Evolutionary conservation across 345 rosid genomes (phyloP).

Genomic region (Triadica sebifera): DNA sequence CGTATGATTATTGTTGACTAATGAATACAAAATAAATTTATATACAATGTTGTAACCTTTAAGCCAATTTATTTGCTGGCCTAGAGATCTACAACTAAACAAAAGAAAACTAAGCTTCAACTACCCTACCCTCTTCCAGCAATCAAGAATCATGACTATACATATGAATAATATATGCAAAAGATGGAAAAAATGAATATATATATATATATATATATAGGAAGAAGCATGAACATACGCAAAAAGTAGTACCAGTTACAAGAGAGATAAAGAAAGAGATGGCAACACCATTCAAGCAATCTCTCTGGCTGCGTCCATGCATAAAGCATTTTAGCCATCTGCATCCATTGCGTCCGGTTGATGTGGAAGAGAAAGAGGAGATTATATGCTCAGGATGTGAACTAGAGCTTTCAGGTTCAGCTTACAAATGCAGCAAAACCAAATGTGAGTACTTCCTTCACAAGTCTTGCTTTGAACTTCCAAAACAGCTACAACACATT

Average conservation of each 20-base stretch:
- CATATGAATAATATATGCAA: too few relatives aligned
- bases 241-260: neutral
- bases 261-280: neutral
- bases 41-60: too few relatives aligned
- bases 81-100: too few relatives aligned
- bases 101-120: too few relatives aligned
- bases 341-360: conserved; percentile 14
- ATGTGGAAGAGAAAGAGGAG: conserved; percentile 14
- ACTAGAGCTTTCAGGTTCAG: conserved; percentile 13
- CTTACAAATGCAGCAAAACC: conserved; percentile 22
- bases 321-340: conserved; percentile 21
- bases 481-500: conserved; percentile 6
- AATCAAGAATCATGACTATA: too few relatives aligned
- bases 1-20: too few relatives aligned
- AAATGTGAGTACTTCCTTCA: conserved; percentile 20
- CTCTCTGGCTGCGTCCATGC: conserved; percentile 7
- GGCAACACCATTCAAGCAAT: neutral
- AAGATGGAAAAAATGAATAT: too few relatives aligned
- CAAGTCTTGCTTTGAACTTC: conserved; percentile 19
- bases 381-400: conserved; percentile 20
- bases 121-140: too few relatives aligned
- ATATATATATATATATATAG: too few relatives aligned
- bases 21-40: too few relatives aligned
- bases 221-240: neutral
- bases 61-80: too few relatives aligned